Evolutionary conservation across 768 basidiomycete species (phyloP).

Genomic region (Tephrocybe sp.): DNA sequence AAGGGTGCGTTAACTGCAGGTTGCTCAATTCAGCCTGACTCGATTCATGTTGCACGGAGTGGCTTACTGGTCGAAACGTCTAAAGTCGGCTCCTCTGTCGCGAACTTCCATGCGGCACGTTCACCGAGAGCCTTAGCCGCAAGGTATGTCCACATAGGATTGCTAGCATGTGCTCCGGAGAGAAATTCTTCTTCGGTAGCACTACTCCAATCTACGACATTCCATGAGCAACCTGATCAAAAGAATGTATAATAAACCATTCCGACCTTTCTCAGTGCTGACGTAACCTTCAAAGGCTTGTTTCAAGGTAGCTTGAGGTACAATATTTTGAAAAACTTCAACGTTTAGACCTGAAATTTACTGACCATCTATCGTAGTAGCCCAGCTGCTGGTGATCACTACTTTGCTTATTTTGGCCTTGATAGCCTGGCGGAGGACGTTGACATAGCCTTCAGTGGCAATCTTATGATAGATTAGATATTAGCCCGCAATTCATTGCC

Average conservation of each 20-base stretch:
- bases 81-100: constrained; percentile 31
- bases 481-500: not conserved
- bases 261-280: constrained; percentile 24
- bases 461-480: constrained; percentile 14
- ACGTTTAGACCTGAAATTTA: not conserved
- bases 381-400: constrained; percentile 29
- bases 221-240: too few relatives aligned
- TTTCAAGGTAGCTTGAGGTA: constrained; percentile 11
- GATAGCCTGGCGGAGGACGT: constrained; percentile 34
- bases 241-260: not conserved
- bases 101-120: constrained; percentile 37
- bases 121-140: constrained; percentile 38
- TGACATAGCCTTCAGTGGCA: constrained; percentile 32
- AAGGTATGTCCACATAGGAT: constrained; percentile 26
- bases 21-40: not conserved
- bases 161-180: constrained; percentile 3
- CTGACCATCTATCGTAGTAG: constrained; percentile 21
- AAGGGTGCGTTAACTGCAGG: constrained; percentile 31
- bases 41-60: not conserved
- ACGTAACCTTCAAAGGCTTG: constrained; percentile 18
- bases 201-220: constrained; percentile 30
- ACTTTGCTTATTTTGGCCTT: constrained; percentile 29
- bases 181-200: constrained; percentile 29
- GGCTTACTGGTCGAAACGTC: constrained; percentile 32
- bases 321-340: not conserved